Base-by-base conservation (phyloP, 768 basidiomycete species). In the Mycena metata region DNA sequence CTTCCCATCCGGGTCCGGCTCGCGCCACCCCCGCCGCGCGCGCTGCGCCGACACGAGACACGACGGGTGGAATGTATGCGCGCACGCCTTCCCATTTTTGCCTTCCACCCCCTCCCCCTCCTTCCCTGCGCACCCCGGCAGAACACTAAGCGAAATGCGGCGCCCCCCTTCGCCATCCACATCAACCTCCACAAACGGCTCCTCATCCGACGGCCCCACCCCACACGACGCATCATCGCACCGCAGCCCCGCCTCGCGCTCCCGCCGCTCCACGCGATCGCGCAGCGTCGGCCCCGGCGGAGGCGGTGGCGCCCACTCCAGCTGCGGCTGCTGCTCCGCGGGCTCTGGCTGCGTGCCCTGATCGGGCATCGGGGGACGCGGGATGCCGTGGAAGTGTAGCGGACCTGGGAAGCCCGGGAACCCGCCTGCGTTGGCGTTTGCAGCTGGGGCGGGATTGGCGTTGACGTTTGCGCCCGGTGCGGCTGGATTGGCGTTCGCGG, bases 201-300 rank as follows among this genome's bases (percentile, higher is more conserved):
- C 90, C 17, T 92, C 91, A 64, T 93, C 91, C 16, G 87, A 89
- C 9, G 91, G 91, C 0, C 92, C 93, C 33, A 93, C 76, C 3
- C 91, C 91, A 76, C 93, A 95, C 67, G 88, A 89, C 33, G 89
- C 79, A 72, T 94, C 93, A 43, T 81, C 87, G 76, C 93, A 95
- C 55, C 93, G 83, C 72, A 93, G 74, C 0, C 91, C 93, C 23
- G 86, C 84, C 75, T 92, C 91, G 23, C 90, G 86, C 77, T 94
- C 93, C 62, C 87, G 83, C 66, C 86, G 84, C 77, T 95, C 93
- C 19, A 95, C 83, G 8, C 89, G 86, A 76, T 94, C 88, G 30
- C 93, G 90, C 49, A 94, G 79, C 8, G 92, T 91, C 39, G 83
- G 84, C 0, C 92, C 92, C 3, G 92, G 91, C 0, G 90, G 81